Evolutionary conservation across 1,139 yeast species (phyloP).

Genomic region (Saccharomycopsis hybrid): DNA sequence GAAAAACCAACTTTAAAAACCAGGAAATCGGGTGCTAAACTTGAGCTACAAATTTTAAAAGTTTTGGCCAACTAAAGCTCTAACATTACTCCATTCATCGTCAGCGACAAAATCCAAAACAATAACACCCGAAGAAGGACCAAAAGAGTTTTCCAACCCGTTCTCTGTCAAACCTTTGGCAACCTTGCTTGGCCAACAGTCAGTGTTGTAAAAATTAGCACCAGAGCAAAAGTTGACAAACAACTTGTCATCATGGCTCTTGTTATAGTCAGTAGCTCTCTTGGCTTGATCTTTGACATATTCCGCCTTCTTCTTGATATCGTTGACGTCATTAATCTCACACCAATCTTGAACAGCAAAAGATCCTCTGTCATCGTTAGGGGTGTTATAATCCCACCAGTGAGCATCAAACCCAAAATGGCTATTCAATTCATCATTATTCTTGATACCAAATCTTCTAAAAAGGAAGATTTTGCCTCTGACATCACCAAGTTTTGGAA

Average conservation of each 20-base stretch:
- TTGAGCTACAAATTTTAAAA: too few species aligned
- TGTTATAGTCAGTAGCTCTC: conserved; percentile 47
- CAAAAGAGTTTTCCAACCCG: conserved; percentile 43
- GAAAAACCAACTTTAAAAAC: too few species aligned
- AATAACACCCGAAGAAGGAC: conserved; percentile 52
- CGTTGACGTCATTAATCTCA: conserved; percentile 49
- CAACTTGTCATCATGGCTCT: conserved; percentile 41
- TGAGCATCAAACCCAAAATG: conserved; percentile 63
- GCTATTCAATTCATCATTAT: conserved; percentile 34
- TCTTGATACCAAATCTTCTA: conserved; percentile 61
- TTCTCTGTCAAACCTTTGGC: conserved; percentile 46
- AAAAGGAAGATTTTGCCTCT: conserved; percentile 65
- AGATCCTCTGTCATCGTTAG: conserved; percentile 56
- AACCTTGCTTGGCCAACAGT: conserved; percentile 70
- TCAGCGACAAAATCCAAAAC: conserved; percentile 65
- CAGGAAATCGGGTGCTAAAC: too few species aligned
- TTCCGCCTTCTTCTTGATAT: conserved; percentile 50
- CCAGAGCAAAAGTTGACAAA: conserved; percentile 73
- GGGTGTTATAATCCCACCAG: conserved; percentile 61
- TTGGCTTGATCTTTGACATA: conserved; percentile 53
- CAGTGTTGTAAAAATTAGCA: conserved; percentile 62
- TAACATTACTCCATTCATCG: conserved; percentile 53
- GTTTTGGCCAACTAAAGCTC: conserved; percentile 49
- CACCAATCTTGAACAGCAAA: conserved; percentile 72
- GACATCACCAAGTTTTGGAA: conserved; percentile 55